These are phyloP conservation scores for Hylodesmum podocarpum DNA, from an alignment of 306 rosid species.

Conservation along the genomic window DNA sequence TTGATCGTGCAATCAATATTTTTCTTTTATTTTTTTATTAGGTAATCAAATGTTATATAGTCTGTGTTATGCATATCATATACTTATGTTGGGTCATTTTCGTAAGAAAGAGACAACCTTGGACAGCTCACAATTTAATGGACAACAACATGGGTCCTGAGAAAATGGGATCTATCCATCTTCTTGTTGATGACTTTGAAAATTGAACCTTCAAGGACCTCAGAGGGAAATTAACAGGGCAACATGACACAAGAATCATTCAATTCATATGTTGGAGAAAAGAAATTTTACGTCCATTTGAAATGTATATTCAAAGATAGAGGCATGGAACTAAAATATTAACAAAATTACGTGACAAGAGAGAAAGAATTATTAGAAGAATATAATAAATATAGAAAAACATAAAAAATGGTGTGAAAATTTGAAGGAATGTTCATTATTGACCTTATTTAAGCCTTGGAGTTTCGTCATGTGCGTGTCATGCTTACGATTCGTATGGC, in stretches of 20 bases:
- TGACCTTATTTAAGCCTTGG: neutral
- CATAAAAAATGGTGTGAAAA: neutral
- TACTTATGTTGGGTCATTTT: neutral
- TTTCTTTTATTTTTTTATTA: neutral
- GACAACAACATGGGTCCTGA: neutral
- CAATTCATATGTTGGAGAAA: neutral
- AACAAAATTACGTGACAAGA: neutral
- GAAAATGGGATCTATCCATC: neutral
- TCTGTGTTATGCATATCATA: neutral
- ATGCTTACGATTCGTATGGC: slow-evolving; percentile 11
- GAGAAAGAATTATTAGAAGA: neutral
- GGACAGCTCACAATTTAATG: neutral
- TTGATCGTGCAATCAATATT: neutral
- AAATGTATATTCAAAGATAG: neutral
- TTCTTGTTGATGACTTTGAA: neutral
- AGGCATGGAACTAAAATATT: neutral
- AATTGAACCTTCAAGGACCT: neutral
- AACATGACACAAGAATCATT: neutral
- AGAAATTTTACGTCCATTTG: neutral
- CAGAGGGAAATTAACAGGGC: neutral
- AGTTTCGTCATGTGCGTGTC: neutral
- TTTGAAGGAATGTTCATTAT: neutral
- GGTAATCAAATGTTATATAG: neutral
- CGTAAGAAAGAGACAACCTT: neutral
- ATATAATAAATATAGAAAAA: neutral